Conservation (phyloP, 306 rosid species). For the Cicer chorassanicum region DNA sequence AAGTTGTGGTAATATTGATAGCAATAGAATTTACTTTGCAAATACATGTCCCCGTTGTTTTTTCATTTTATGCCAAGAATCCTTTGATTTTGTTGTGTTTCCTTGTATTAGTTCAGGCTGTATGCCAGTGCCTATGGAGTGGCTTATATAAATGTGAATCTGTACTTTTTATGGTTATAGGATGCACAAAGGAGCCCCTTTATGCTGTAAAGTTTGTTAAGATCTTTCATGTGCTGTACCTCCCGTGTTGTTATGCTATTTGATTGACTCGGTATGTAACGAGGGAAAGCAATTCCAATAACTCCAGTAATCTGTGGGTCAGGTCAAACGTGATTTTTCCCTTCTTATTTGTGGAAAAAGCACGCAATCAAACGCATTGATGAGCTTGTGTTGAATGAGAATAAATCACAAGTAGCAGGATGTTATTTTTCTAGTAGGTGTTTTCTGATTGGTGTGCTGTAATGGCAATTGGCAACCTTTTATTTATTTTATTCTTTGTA, state of each 20-base stretch:
- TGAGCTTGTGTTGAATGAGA: slow-evolving; percentile 26
- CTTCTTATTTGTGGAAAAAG: slow-evolving; percentile 18
- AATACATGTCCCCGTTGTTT: background rate
- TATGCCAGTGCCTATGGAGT: slow-evolving; percentile 30
- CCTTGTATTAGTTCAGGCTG: slow-evolving; percentile 22
- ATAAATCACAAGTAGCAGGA: slow-evolving; percentile 21
- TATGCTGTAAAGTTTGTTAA: slow-evolving; percentile 26
- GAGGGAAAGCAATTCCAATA: slow-evolving; percentile 14
- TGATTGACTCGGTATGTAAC: slow-evolving; percentile 3
- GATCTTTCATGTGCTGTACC: slow-evolving; percentile 7
- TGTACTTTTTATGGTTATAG: slow-evolving; percentile 31
- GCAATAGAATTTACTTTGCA: background rate
- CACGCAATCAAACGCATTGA: slow-evolving; percentile 9
- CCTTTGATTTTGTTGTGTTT: slow-evolving; percentile 35
- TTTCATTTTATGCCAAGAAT: slow-evolving; percentile 22
- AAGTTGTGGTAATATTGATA: background rate
- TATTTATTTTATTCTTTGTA: background rate
- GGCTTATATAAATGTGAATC: slow-evolving; percentile 32
- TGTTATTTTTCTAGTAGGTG: slow-evolving; percentile 3
- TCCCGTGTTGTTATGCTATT: slow-evolving; percentile 21
- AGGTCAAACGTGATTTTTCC: slow-evolving; percentile 10
- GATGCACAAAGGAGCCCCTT: slow-evolving; percentile 32
- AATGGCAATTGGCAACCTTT: slow-evolving; percentile 24
- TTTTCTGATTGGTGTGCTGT: slow-evolving; percentile 13
- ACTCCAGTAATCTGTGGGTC: slow-evolving; percentile 17